Evolutionary conservation across 345 rosid genomes (phyloP).

Genomic region (Boechera divaricarpa): DNA sequence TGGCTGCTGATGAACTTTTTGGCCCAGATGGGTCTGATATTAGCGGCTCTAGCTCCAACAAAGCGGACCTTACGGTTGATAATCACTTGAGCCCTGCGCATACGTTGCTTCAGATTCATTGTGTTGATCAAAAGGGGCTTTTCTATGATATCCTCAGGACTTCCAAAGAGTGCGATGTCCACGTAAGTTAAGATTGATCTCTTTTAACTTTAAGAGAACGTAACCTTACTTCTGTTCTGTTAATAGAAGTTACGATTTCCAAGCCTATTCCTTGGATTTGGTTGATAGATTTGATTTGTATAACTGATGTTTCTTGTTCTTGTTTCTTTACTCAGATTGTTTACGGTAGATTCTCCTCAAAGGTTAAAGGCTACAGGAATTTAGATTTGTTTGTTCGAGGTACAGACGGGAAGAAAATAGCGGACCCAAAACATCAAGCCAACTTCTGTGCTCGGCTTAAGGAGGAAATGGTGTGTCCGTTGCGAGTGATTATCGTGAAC

Average conservation of each 20-base stretch:
- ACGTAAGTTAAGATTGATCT: constrained; percentile 46
- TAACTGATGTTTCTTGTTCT: constrained; percentile 5
- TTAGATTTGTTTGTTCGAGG: constrained; percentile 70
- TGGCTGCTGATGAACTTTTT: constrained; percentile 61
- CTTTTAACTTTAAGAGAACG: neutral
- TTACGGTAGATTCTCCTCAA: constrained; percentile 67
- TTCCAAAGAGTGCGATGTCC: constrained; percentile 72
- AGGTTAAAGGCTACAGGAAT: constrained; percentile 52
- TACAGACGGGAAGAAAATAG: constrained; percentile 68
- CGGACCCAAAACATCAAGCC: constrained; percentile 55
- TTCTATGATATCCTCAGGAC: constrained; percentile 76
- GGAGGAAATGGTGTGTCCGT: constrained; percentile 66
- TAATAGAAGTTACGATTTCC: neutral
- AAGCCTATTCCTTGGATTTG: neutral
- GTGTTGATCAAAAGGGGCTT: constrained; percentile 76
- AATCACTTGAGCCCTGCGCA: constrained; percentile 74
- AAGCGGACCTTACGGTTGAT: constrained; percentile 57
- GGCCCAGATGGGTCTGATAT: constrained; percentile 46
- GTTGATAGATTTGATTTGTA: neutral
- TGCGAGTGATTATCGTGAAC: constrained; percentile 61
- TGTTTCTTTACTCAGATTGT: constrained; percentile 55
- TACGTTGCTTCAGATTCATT: constrained; percentile 69
- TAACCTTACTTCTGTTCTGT: neutral
- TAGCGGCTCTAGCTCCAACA: constrained; percentile 42
- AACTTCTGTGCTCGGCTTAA: constrained; percentile 59